Evolutionary conservation across 768 basidiomycete genomes (phyloP), one percentile per base, ranked within the genome.

Genomic region (Pulveroboletus sp.): DNA sequence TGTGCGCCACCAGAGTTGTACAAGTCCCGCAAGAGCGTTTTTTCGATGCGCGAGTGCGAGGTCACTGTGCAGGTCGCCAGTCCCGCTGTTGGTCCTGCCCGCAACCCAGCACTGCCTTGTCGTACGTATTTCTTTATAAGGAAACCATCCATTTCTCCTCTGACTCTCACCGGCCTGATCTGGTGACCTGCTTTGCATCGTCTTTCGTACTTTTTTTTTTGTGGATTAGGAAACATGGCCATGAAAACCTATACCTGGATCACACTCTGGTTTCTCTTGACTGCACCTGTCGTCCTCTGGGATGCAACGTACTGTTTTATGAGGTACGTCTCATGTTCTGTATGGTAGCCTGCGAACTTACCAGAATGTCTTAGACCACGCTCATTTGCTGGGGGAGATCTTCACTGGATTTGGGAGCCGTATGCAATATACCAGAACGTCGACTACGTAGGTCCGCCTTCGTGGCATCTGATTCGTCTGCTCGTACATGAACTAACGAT

Each of bases 361-460:
- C 6, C 6, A 6, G 8, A 47, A 32, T 12, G 1, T 36, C n/a
- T 51, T 51, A 91, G 91, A 33, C 92, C 92, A 17, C 79, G 90
- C 18, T 93, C 90, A 4, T 89, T 93, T 83, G 72, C 71, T 56
- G 91, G 89, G 1, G 93, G 93, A 3, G 90, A 93, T 67, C 73
- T 93, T 40, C 87, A 93, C 58, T 94, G 91, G 92, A 78, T 94
- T 39, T 95, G 92, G 93, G 73, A 77, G 51, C 90, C 90, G 2
- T 94, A 94, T 61, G 77, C 74, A 24, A 51, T 87, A 28, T 92
- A 91, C 68, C 84, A 89, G 61, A 72, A 84, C n/a, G 71, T 90
- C 31, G 71, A 76, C 52, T 61, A 69, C 39, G 72, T 75, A 54
- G 47, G 71, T 65, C 30, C 10, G 5, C n/a, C 18, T 37, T 40